Evolutionary conservation across 139 green algal species (phyloP), one percentile per base, ranked within the genome.

Genomic region (Axilococcus clingmanii): DNA sequence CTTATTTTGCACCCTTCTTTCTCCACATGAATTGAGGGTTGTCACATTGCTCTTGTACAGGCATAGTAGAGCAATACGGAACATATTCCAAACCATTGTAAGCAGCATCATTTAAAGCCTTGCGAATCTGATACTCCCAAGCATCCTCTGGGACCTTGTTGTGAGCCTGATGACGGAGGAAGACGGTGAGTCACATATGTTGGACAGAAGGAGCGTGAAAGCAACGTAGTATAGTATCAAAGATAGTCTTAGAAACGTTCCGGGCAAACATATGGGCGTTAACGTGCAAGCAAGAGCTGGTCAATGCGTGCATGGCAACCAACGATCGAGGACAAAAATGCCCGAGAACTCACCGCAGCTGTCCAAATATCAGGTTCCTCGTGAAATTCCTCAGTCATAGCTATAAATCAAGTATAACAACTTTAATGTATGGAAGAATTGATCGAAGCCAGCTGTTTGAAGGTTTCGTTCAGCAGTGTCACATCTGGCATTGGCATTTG

Each of bases 71-170:
- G 54, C 59, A 76, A 63, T 83, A 85, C 14, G 74, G 77, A 25
- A 73, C 65, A 47, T 83, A 85, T 22, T 74, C 53, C 41, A 84
- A 36, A 5, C 59, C 76, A 25, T 78, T 75, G 71, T 84, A 83
- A 3, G 76, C 79, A 1, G 77, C 71, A 35, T 84, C 77, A 49
- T 88, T 84, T n/a, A 81, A 51, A 7, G 51, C 25, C 52, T 81
- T 84, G 4, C 79, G 41, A n/a, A 80, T 74, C 17, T 84, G 74
- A 44, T 85, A 83, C 45, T 87, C 80, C 72, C 76, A 85, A 0
- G 72, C 75, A 38, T 80, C 66, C 2, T 77, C 63, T 1, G 80
- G 80, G 11, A 87, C 63, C 16, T 63, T 59, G 40, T 47, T 42
- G 24, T 79, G 64, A 0, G 57, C 60, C 72, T 80, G 65, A 36